phyloP scores from a whole-genome alignment of 1,284 basidiomycete genomes.

The Porphyrellus sp. region DNA sequence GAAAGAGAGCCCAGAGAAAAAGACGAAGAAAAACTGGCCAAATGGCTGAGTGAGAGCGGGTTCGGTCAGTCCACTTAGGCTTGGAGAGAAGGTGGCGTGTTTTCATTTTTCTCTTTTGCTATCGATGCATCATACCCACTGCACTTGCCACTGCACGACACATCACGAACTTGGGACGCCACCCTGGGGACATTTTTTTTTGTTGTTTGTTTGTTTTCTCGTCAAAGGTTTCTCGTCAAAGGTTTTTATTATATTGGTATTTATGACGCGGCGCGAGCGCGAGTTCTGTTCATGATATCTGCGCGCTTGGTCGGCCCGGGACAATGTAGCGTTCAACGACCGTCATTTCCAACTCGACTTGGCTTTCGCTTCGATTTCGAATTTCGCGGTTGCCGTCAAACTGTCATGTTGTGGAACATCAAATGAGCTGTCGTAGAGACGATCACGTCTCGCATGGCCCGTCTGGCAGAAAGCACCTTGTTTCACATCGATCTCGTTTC shows the following conservation, averaged over 20 bases:
- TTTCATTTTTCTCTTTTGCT: background rate
- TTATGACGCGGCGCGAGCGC: background rate
- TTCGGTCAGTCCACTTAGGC: slow-evolving; percentile 39
- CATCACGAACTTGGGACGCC: slow-evolving; percentile 4
- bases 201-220: background rate
- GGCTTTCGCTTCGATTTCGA: too few relatives aligned
- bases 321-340: too few relatives aligned
- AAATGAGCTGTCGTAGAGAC: too few relatives aligned
- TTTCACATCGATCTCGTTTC: too few relatives aligned
- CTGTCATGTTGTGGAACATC: too few relatives aligned
- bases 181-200: background rate
- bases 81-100: background rate
- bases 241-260: slow-evolving; percentile 17
- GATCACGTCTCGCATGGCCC: too few relatives aligned
- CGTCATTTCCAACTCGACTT: too few relatives aligned
- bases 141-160: background rate
- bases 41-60: slow-evolving; percentile 60
- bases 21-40: slow-evolving; percentile 68
- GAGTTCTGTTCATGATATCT: background rate
- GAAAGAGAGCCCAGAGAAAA: slow-evolving; percentile 73
- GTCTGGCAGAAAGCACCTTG: too few relatives aligned
- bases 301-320: slow-evolving; percentile 3
- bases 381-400: too few relatives aligned
- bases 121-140: background rate
- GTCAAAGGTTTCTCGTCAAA: background rate